Evolutionary conservation across 2,329 filamentous ascomycete species (phyloP).

Genomic region (Thelonectria discophora): DNA sequence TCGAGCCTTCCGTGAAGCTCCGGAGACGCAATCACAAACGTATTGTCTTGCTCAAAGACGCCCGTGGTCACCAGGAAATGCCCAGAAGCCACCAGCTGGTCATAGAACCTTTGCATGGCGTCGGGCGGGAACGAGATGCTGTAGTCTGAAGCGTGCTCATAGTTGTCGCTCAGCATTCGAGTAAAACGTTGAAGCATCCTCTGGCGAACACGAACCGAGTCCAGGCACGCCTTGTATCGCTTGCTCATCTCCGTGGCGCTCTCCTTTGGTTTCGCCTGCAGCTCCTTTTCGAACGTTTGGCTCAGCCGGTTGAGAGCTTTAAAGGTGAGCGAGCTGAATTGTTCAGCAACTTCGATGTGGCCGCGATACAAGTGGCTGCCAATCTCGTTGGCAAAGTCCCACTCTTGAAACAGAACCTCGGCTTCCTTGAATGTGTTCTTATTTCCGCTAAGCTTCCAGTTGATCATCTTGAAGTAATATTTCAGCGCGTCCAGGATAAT

Average conservation of each 20-base stretch:
- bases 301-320: slow-evolving; percentile 91
- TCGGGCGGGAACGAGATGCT: slow-evolving; percentile 78
- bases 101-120: slow-evolving; percentile 78
- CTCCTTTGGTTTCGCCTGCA: slow-evolving; percentile 85
- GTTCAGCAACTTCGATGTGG: slow-evolving; percentile 95
- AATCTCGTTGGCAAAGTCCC: slow-evolving; percentile 96
- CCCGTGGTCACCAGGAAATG: slow-evolving; percentile 87
- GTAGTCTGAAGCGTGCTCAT: slow-evolving; percentile 96
- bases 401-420: slow-evolving; percentile 95
- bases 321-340: slow-evolving; percentile 93
- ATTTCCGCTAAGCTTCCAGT: slow-evolving; percentile 96
- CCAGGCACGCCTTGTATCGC: slow-evolving; percentile 92
- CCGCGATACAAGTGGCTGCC: slow-evolving; percentile 91
- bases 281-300: slow-evolving; percentile 89
- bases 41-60: slow-evolving; percentile 75
- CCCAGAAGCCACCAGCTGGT: slow-evolving; percentile 80
- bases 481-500: slow-evolving; percentile 92
- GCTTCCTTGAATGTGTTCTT: slow-evolving; percentile 99
- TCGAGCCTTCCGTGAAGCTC: slow-evolving; percentile 77
- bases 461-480: slow-evolving; percentile 98
- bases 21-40: slow-evolving; percentile 87
- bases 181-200: slow-evolving; percentile 97
- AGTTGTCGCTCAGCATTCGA: slow-evolving; percentile 87
- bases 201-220: slow-evolving; percentile 95
- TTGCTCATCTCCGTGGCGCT: slow-evolving; percentile 91